Base-by-base conservation (phyloP, 2,329 filamentous ascomycete species). In the Pezicula carpinea region DNA sequence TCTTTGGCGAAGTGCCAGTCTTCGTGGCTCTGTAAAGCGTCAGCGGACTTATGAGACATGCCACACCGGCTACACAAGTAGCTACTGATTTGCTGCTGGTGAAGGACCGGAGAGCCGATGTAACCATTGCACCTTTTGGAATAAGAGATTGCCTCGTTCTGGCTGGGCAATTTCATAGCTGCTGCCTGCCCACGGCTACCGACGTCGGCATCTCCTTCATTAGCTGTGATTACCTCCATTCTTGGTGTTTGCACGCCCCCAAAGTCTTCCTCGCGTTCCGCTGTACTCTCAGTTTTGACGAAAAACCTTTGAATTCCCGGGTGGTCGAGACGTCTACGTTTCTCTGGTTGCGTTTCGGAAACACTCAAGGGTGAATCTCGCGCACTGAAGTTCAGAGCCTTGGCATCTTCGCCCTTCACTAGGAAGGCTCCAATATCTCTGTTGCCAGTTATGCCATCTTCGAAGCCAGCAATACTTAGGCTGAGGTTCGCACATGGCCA, bases 1-100 rank as follows among this genome's bases (percentile, higher is more conserved):
- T 92, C 87, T 68, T 87, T 89, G 39, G 93, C 93, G 68, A 96
- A 85, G 68, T 99, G 93, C 85, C 91, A 97, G 65, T 99, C 93
- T 45, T 85, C 75, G 65, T 99, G 93, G 67, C 87, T 91, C 54
- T 83, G 77, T 39, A 82, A 62, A 56, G 77, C 76, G 47, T 84
- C 79, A 21, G 71, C 62, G 33, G 74, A 70, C 11, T 75, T 71
- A 29, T 93, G 71, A n/a, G 64, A 62, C 58, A 77, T 74, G 49
- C 77, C 74, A 65, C 90, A 96, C 52, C 80, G 80, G 42, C 71
- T 63, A 65, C 89, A 95, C 34, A 66, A 58, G 57, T 72, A 68
- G 36, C 68, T 60, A 32, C 60, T 64, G 53, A 66, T 64, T 58
- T 63, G 59, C 45, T 54, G 54, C 55, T 67, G 65, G 40, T 65